These are phyloP conservation scores for Ceratocystis papillata DNA, from an alignment of 2,329 filamentous ascomycete genomes.

Conservation along the genomic window DNA sequence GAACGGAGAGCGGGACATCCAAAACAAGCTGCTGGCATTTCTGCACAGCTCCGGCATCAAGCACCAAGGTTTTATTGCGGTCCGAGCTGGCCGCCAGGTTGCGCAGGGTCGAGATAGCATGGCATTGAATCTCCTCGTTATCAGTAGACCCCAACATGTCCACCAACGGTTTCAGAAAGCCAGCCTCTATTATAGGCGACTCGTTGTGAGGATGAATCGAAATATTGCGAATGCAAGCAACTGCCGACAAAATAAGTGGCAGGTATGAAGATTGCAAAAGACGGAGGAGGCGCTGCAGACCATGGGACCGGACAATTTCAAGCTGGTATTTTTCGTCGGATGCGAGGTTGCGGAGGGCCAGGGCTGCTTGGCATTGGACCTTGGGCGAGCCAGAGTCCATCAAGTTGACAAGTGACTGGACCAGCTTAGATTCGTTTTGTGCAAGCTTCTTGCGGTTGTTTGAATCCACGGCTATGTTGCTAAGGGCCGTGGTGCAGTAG, in stretches of 20 bases:
- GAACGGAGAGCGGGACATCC: conserved; percentile 83
- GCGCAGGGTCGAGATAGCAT: conserved; percentile 90
- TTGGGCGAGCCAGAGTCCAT: conserved; percentile 98
- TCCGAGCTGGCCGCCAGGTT: conserved; percentile 96
- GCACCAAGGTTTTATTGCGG: conserved; percentile 92
- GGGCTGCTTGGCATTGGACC: conserved; percentile 91
- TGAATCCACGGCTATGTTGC: conserved; percentile 93
- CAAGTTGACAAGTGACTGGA: conserved; percentile 85
- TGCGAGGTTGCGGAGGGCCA: conserved; percentile 86
- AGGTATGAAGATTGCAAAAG: conserved; percentile 92
- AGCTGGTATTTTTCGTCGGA: conserved; percentile 98
- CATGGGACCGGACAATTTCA: conserved; percentile 85
- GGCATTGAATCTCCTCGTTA: conserved; percentile 97
- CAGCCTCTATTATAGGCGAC: conserved; percentile 95
- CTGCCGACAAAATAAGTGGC: conserved; percentile 87
- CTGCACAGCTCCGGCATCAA: conserved; percentile 92
- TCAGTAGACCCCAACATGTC: conserved; percentile 90
- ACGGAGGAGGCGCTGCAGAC: conserved; percentile 72
- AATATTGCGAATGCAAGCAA: conserved; percentile 97
- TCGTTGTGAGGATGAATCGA: conserved; percentile 97
- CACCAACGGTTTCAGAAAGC: conserved; percentile 86
- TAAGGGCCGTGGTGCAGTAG: conserved; percentile 96
- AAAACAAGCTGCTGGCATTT: conserved; percentile 97
- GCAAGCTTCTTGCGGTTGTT: conserved; percentile 85
- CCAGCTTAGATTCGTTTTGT: conserved; percentile 78